These are phyloP conservation scores for Penicillium silybi DNA, from an alignment of 495 filamentous ascomycete species.

Conservation along the genomic window DNA sequence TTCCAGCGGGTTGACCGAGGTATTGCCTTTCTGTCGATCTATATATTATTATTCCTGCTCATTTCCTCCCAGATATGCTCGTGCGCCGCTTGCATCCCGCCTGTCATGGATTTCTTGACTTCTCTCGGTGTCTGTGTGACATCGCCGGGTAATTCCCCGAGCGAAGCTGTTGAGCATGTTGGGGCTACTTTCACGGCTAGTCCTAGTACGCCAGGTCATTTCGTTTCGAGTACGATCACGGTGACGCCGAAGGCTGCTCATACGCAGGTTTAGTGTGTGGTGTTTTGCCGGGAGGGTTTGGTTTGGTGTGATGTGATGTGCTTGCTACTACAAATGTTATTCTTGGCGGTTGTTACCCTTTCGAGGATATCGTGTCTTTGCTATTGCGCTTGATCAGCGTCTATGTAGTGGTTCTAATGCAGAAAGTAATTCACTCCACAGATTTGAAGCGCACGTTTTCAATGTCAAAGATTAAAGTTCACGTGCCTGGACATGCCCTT, in stretches of 20 bases:
- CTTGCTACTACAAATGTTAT: too few species aligned
- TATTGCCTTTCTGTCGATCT: neutral
- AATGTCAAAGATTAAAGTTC: too few species aligned
- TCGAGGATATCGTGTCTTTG: too few species aligned
- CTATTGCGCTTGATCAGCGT: too few species aligned
- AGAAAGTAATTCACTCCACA: too few species aligned
- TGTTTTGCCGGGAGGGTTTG: too few species aligned
- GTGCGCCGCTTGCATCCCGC: constrained; percentile 21
- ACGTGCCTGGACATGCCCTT: too few species aligned
- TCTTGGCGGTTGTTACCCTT: too few species aligned
- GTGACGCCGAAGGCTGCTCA: neutral
- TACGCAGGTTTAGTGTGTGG: too few species aligned
- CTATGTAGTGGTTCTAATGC: too few species aligned
- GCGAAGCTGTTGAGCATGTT: neutral
- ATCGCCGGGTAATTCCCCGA: neutral
- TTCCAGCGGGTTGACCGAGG: constrained; percentile 13
- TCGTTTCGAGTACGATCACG: neutral
- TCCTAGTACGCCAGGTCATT: neutral
- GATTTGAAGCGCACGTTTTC: too few species aligned
- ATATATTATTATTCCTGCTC: neutral
- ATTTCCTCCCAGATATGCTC: constrained; percentile 16
- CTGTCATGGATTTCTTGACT: constrained; percentile 9
- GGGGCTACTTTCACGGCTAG: neutral
- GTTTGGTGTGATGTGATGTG: too few species aligned
- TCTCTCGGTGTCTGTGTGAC: constrained; percentile 20